Conservation (phyloP, 306 rosid species). For the Mimosa bimucronata region DNA sequence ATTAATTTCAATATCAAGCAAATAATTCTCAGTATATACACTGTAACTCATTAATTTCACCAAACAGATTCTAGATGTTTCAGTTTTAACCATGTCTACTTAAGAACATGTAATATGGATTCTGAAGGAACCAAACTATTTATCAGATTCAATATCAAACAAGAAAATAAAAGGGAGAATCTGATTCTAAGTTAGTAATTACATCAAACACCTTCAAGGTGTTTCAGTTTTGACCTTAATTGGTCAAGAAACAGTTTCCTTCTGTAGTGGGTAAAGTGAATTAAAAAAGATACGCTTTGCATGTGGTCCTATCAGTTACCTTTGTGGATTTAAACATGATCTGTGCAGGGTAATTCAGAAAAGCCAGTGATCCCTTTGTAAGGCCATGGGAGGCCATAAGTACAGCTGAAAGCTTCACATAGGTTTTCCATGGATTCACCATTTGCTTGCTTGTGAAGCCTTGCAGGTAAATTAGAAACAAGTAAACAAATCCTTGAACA, state of each 20-base stretch:
- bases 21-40: constrained; percentile 6
- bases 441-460: constrained; percentile 95
- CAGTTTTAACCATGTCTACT: background rate
- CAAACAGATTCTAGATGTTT: background rate
- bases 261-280: constrained; percentile 15
- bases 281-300: background rate
- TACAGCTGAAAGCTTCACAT: constrained; percentile 92
- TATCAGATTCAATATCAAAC: background rate
- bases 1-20: background rate
- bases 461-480: constrained; percentile 82
- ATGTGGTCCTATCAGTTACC: constrained; percentile 49
- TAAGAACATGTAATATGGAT: constrained; percentile 21
- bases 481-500: constrained; percentile 95
- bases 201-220: constrained; percentile 10
- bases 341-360: constrained; percentile 95
- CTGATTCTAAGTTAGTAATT: background rate
- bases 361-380: constrained; percentile 96
- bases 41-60: background rate
- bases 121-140: background rate
- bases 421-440: constrained; percentile 99
- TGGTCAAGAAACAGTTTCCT: constrained; percentile 12
- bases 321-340: constrained; percentile 98
- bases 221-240: background rate
- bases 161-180: constrained; percentile 15
- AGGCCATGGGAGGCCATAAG: constrained; percentile 99